These are phyloP conservation scores for Xerocomellus amylosporus DNA, from an alignment of 768 basidiomycete genomes.

Conservation along the genomic window DNA sequence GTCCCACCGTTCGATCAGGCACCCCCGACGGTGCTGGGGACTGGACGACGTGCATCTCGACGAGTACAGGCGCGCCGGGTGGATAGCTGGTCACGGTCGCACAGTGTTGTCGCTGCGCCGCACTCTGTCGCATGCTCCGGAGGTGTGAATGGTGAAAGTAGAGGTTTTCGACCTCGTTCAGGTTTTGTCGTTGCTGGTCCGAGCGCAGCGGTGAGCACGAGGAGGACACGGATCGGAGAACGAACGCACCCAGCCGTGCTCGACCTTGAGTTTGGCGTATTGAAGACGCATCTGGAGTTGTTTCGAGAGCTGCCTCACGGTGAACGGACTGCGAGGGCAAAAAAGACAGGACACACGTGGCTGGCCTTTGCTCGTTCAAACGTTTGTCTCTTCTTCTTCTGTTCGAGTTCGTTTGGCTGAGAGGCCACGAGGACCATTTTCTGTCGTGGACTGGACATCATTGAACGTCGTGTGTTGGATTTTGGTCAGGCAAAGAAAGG, in stretches of 20 bases:
- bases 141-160: conserved; percentile 73
- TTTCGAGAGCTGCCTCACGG: conserved; percentile 51
- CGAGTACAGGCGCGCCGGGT: not conserved
- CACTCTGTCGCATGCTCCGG: conserved; percentile 28
- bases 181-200: conserved; percentile 65
- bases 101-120: conserved; percentile 19
- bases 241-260: conserved; percentile 67
- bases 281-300: conserved; percentile 73
- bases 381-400: conserved; percentile 46
- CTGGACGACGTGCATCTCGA: conserved; percentile 5
- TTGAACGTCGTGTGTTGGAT: not conserved
- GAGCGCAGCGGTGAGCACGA: not conserved
- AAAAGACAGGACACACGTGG: conserved; percentile 43
- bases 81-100: not conserved
- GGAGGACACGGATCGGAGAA: not conserved
- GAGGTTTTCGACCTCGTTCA: conserved; percentile 80
- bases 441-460: conserved; percentile 12
- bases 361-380: conserved; percentile 55
- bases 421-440: conserved; percentile 22
- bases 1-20: conserved; percentile 16
- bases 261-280: conserved; percentile 76
- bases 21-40: conserved; percentile 14
- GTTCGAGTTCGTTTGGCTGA: conserved; percentile 29
- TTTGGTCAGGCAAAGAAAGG: not conserved
- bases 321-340: not conserved